phyloP scores from a whole-genome alignment of 2,329 filamentous ascomycete genomes.

The Alternaria sp. region DNA sequence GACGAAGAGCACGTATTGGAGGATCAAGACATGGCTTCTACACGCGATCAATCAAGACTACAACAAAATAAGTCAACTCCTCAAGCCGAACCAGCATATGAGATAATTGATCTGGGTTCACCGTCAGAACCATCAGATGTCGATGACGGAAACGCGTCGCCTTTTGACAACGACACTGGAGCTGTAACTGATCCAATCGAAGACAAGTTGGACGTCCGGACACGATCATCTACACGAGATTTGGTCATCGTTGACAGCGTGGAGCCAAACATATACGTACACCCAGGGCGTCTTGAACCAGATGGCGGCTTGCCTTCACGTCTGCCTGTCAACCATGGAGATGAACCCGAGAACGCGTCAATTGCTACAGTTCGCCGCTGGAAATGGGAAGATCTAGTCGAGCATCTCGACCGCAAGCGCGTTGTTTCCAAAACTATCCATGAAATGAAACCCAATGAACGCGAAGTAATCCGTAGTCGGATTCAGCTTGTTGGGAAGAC shows the following conservation, averaged over 20 bases:
- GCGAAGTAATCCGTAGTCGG: conserved; percentile 35
- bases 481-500: conserved; percentile 30
- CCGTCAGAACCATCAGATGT: conserved; percentile 22
- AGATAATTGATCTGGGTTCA: conserved; percentile 35
- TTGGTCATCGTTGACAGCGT: conserved; percentile 14
- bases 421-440: conserved; percentile 56
- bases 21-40: neutral
- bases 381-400: conserved; percentile 49
- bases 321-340: conserved; percentile 9
- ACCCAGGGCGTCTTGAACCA: neutral
- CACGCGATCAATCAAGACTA: neutral
- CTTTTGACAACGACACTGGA: neutral
- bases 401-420: conserved; percentile 54
- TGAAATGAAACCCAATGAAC: conserved; percentile 36
- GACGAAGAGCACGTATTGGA: conserved; percentile 13
- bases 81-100: neutral
- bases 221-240: conserved; percentile 6
- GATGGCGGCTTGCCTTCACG: neutral
- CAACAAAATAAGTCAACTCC: neutral
- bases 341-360: conserved; percentile 40
- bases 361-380: conserved; percentile 41
- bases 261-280: conserved; percentile 7
- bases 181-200: neutral
- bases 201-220: neutral
- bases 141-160: conserved; percentile 6